phyloP scores from a whole-genome alignment of 177 flowering plant species.

The Vitis hybrid region DNA sequence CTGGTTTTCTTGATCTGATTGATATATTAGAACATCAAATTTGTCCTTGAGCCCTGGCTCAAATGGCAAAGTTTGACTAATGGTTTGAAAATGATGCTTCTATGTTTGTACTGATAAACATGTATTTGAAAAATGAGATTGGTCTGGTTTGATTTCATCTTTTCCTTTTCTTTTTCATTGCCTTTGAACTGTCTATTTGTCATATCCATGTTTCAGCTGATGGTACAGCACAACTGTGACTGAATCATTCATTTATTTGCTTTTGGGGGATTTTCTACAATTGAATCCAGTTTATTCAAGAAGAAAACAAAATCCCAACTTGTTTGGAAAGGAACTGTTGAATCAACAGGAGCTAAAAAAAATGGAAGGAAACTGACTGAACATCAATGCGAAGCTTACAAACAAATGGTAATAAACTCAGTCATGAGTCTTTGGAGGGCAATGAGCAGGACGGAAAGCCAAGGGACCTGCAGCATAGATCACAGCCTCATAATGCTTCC shows the following conservation, averaged over 20 bases:
- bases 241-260: background rate
- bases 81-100: background rate
- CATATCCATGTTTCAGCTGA: background rate
- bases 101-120: too few species aligned
- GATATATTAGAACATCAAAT: background rate
- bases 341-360: conserved; percentile 1
- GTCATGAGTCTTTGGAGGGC: conserved; percentile 30
- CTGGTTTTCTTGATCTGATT: background rate
- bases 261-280: background rate
- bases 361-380: background rate
- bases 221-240: background rate
- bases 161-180: too few species aligned
- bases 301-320: conserved; percentile 4
- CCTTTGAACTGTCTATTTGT: background rate
- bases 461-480: conserved; percentile 73
- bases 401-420: conserved; percentile 5
- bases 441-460: conserved; percentile 71
- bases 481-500: conserved; percentile 53
- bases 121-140: conserved; percentile 1
- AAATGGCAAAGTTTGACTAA: background rate
- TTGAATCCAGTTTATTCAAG: background rate
- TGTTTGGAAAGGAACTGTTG: background rate
- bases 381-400: background rate
- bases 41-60: background rate
- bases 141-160: too few species aligned